phyloP scores from a whole-genome alignment of 768 basidiomycete genomes.

The Termitomyces heimii region DNA sequence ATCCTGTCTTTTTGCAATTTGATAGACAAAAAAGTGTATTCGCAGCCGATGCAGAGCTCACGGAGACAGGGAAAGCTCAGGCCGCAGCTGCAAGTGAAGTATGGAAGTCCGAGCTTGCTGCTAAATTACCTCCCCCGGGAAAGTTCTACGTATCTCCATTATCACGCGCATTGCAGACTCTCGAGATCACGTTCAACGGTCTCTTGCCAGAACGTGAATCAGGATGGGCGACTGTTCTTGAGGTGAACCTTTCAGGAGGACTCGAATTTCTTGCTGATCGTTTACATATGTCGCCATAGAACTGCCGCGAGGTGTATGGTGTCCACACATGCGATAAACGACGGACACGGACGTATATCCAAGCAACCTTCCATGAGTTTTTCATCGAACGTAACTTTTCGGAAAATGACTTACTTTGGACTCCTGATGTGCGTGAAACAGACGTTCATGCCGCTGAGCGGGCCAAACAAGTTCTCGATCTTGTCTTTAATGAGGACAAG shows the following conservation, averaged over 20 bases:
- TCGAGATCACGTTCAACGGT: constrained; percentile 44
- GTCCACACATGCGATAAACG: constrained; percentile 71
- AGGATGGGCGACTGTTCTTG: not conserved
- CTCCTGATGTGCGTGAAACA: constrained; percentile 46
- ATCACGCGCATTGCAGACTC: constrained; percentile 54
- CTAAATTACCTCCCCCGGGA: constrained; percentile 45
- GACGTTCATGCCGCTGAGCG: constrained; percentile 37
- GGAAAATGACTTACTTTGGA: constrained; percentile 63
- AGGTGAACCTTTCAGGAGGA: not conserved
- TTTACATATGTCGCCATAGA: constrained; percentile 29
- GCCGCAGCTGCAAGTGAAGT: constrained; percentile 36
- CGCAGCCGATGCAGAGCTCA: constrained; percentile 63
- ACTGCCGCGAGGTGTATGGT: constrained; percentile 61
- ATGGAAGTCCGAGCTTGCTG: constrained; percentile 43
- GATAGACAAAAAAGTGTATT: not conserved
- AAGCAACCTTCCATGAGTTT: constrained; percentile 42
- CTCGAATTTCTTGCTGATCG: not conserved
- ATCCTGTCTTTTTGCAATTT: not conserved
- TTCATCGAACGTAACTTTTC: constrained; percentile 49
- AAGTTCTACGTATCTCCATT: constrained; percentile 59
- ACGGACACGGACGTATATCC: constrained; percentile 41
- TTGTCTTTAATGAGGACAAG: constrained; percentile 42
- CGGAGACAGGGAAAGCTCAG: constrained; percentile 49
- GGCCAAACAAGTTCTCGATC: constrained; percentile 46
- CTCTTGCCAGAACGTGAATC: not conserved